A percentile compares a stretch with the other conserved stretches of the same genome.
phyloP scores from a whole-genome alignment of 768 basidiomycete genomes.

The Tylopilus felleus region DNA sequence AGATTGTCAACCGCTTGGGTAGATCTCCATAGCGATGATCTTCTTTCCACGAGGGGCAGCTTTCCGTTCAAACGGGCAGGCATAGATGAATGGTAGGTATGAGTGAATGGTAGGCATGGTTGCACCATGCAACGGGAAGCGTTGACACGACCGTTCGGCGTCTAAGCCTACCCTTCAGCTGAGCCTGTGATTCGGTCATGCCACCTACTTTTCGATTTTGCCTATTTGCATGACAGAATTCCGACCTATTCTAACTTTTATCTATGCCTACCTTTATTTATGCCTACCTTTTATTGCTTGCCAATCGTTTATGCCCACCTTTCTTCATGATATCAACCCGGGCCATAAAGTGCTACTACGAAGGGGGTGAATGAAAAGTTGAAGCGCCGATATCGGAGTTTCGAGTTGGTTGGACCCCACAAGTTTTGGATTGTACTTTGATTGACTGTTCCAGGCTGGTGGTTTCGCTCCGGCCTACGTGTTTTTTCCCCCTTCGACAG shows the following conservation, averaged over 20 bases:
- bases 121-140: not conserved
- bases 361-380: slow-evolving; percentile 2
- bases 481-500: slow-evolving; percentile 36
- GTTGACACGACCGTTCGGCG: not conserved
- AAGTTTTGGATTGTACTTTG: slow-evolving; percentile 18
- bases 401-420: slow-evolving; percentile 6
- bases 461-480: slow-evolving; percentile 29
- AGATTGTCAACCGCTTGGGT: not conserved
- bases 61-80: not conserved
- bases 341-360: too few relatives aligned
- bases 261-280: not conserved
- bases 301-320: not conserved
- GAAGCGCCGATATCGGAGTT: slow-evolving; percentile 23
- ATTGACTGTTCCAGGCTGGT: slow-evolving; percentile 31
- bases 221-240: too few relatives aligned
- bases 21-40: not conserved
- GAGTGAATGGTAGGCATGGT: not conserved
- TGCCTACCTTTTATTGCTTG: too few relatives aligned
- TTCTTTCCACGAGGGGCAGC: not conserved
- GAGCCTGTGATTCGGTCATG: not conserved
- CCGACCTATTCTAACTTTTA: too few relatives aligned
- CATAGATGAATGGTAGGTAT: not conserved
- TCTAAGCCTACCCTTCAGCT: not conserved
- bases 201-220: not conserved
- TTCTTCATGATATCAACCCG: too few relatives aligned